phyloP scores from a whole-genome alignment of 1,284 basidiomycete species.

The Termitomyces sp. region DNA sequence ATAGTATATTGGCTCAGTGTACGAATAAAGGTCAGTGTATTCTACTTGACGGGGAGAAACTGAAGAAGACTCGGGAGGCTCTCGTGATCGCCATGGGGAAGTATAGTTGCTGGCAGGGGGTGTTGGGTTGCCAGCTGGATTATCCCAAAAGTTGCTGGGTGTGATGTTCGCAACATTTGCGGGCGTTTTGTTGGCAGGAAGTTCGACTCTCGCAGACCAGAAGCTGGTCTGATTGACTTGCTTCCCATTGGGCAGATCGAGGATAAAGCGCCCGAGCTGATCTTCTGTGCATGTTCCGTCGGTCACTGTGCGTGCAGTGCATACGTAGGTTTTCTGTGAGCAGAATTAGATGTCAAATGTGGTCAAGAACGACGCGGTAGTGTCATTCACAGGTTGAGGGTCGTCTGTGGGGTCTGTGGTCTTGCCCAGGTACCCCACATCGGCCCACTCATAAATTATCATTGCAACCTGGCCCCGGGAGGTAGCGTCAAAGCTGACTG shows the following conservation, averaged over 20 bases:
- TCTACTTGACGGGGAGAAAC: slow-evolving; percentile 25
- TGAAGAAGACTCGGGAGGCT: slow-evolving; percentile 4
- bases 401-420: slow-evolving; percentile 54
- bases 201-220: slow-evolving; percentile 68
- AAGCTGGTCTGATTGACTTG: slow-evolving; percentile 69
- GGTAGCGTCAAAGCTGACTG: slow-evolving; percentile 78
- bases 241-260: slow-evolving; percentile 60
- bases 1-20: slow-evolving; percentile 69
- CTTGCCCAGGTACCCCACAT: slow-evolving; percentile 81
- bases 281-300: slow-evolving; percentile 65
- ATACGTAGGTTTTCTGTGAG: slow-evolving; percentile 87
- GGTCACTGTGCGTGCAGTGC: slow-evolving; percentile 71
- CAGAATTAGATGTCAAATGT: background rate
- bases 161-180: slow-evolving; percentile 12
- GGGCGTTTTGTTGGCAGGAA: slow-evolving; percentile 36
- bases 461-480: slow-evolving; percentile 90
- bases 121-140: slow-evolving; percentile 55
- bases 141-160: slow-evolving; percentile 48
- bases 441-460: slow-evolving; percentile 94
- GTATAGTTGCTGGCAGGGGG: slow-evolving; percentile 42
- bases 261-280: slow-evolving; percentile 82
- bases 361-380: background rate
- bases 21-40: slow-evolving; percentile 48
- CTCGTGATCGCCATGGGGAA: slow-evolving; percentile 44
- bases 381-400: slow-evolving; percentile 58